Base-by-base conservation (phyloP, 2,329 filamentous ascomycete genomes). In the Periconia digitata region DNA sequence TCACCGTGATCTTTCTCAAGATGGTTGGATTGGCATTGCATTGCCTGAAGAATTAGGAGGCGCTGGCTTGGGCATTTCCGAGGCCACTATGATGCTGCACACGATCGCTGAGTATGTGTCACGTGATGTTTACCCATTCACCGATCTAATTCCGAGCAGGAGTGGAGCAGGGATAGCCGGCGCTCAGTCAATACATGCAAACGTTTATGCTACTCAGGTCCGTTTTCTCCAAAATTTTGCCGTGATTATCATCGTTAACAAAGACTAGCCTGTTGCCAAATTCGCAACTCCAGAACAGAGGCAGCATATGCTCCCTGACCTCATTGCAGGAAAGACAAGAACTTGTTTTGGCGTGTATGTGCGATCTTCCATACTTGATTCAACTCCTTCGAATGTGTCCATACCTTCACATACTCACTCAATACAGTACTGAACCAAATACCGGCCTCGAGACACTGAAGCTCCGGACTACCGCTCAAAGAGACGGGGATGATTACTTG, bases 31-130 rank as follows among this genome's bases (percentile, higher is more conserved):
- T 40, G 89, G 89, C 3, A 91, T 92, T 58, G 87, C 88, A 0
- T 74, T 92, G 5, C 88, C 88, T 0, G 86, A 91, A 64, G 76
- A 82, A 0, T 77, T 90, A 0, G 89, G 89, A 6, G 89, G 89
- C 1, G 80, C 86, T 1, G 87, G 86, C 0, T 72, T 94, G 12
- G 89, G 84, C 8, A 90, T 94, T 29, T 86, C 86, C 0, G 89
- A 94, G 66, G 89, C 89, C 0, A 89, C 85, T 0, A 87, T 92
- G 81, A 92, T 94, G 87, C 80, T 94, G 75, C 89, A 94, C 60
- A 89, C 88, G 1, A 88, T 91, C 51, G 77, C 86, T 1, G 24
- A 42, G 27, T 42, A 32, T 10, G 16, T 2, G 7, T 21, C 15
- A 12, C 18, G 18, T 13, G 24, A 34, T 21, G 6, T 22, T 6